Base-by-base conservation (phyloP, 495 filamentous ascomycete genomes). In the Saxophila tyrrhenica region DNA sequence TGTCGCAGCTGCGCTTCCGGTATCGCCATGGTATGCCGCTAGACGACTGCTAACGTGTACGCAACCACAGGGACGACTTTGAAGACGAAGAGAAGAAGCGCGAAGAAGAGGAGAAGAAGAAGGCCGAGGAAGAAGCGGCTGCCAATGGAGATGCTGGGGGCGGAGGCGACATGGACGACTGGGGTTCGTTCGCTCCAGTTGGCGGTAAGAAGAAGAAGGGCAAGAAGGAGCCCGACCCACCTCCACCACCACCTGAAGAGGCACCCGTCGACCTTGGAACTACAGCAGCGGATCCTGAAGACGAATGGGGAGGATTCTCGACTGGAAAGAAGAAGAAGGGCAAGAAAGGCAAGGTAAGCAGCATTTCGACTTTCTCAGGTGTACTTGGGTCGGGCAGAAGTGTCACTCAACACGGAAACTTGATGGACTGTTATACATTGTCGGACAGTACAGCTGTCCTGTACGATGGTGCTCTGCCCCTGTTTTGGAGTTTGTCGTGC, bases 271-370 rank as follows among this genome's bases (percentile, higher is more conserved):
- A 57, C 51, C 49, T 54, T 24, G 59, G 51, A 15, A 52, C 52
- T 22, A 52, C 51, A 1, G 42, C 53, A 13, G 32, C 48, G 21
- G 39, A 50, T 42, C 20, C 62, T 2, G 60, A 57, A 1, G 68
- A 72, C 15, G 65, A 65, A 17, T 69, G 68, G 55, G 69, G 70
- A 24, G 62, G 61, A 17, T 71, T 69, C 41, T 50, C 58, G 7
- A 47, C 66, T 8, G 47, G 64, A 10, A 69, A 68, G 43, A 72
- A 69, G 54, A 59, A 59, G 49, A 56, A 52, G 49, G 56, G 54
- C 49, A 65, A 65, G 53, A 68, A 68, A 54, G 52, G 55, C 38
- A 64, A 62, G 61, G 56, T 58, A 56, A n/a, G 58, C 29, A 35
- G 29, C 29, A 35, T 35, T 35, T 35, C 55, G 16, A 1, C 19